These are phyloP conservation scores for Aspergillus sergii DNA, from an alignment of 2,329 filamentous ascomycete genomes.

Conservation along the genomic window DNA sequence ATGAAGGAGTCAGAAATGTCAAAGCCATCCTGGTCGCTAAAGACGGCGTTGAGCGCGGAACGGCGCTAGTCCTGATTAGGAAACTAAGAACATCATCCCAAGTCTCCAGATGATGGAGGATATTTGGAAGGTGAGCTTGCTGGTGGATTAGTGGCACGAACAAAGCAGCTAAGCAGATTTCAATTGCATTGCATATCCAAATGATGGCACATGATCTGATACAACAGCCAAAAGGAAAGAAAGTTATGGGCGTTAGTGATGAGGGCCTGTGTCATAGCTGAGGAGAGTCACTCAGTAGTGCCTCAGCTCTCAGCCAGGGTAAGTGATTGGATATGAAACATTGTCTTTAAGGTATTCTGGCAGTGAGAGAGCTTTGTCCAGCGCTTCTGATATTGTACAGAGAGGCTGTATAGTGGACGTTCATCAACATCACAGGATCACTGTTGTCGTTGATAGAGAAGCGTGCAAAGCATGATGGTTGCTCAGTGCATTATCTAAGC, in stretches of 20 bases:
- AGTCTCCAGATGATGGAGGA: constrained; percentile 19
- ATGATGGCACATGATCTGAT: not conserved
- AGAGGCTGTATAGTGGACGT: constrained; percentile 13
- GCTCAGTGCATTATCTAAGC: constrained; percentile 21
- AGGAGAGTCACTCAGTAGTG: constrained; percentile 12
- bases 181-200: not conserved
- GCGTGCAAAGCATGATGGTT: constrained; percentile 21
- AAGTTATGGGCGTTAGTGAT: not conserved
- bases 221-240: not conserved
- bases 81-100: constrained; percentile 20
- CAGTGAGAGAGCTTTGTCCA: not conserved
- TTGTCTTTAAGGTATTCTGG: not conserved
- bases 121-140: constrained; percentile 8
- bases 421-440: constrained; percentile 11
- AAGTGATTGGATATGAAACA: constrained; percentile 1
- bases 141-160: not conserved
- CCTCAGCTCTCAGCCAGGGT: not conserved
- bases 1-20: constrained; percentile 46
- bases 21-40: constrained; percentile 41
- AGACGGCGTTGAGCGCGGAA: constrained; percentile 31
- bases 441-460: constrained; percentile 15
- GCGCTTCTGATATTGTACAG: not conserved
- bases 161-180: not conserved
- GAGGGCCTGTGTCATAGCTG: constrained; percentile 8
- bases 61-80: constrained; percentile 42